A percentile compares a stretch with the other conserved stretches of the same genome.
phyloP scores from a whole-genome alignment of 192 early-diverging fungal genomes.

The Backusella sp. region DNA sequence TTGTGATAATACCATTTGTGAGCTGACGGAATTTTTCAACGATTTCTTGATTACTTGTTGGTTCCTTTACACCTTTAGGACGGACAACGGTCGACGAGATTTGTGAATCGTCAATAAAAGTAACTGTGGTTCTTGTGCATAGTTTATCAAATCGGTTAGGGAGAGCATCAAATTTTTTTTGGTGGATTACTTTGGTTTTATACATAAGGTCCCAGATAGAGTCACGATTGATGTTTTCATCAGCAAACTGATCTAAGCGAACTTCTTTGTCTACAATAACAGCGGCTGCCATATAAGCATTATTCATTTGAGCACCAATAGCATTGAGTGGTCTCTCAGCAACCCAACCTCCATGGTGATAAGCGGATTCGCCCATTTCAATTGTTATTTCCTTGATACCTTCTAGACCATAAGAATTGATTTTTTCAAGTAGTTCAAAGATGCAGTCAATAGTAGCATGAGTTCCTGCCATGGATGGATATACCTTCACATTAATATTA shows the following conservation, averaged over 20 bases:
- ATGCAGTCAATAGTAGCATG: slow-evolving; percentile 27
- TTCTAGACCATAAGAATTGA: not conserved
- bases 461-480: slow-evolving; percentile 22
- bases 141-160: slow-evolving; percentile 4
- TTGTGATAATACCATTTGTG: not conserved
- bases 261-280: slow-evolving; percentile 11
- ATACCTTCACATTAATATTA: slow-evolving; percentile 22
- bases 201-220: slow-evolving; percentile 6
- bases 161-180: slow-evolving; percentile 14
- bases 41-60: slow-evolving; percentile 10
- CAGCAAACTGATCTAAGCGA: slow-evolving; percentile 1
- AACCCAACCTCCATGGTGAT: slow-evolving; percentile 18
- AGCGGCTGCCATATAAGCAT: slow-evolving; percentile 16
- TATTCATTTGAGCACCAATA: slow-evolving; percentile 24
- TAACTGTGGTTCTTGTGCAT: slow-evolving; percentile 7
- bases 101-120: not conserved
- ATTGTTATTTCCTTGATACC: slow-evolving; percentile 9
- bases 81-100: slow-evolving; percentile 2
- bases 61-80: slow-evolving; percentile 18
- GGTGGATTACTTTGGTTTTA: slow-evolving; percentile 13
- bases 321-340: slow-evolving; percentile 9
- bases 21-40: slow-evolving; percentile 10
- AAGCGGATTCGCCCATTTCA: slow-evolving; percentile 10
- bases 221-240: slow-evolving; percentile 13
- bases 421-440: slow-evolving; percentile 8